Base-by-base conservation (phyloP, 202 grass and related monocot species). In the Brachypodium distachyon region DNA sequence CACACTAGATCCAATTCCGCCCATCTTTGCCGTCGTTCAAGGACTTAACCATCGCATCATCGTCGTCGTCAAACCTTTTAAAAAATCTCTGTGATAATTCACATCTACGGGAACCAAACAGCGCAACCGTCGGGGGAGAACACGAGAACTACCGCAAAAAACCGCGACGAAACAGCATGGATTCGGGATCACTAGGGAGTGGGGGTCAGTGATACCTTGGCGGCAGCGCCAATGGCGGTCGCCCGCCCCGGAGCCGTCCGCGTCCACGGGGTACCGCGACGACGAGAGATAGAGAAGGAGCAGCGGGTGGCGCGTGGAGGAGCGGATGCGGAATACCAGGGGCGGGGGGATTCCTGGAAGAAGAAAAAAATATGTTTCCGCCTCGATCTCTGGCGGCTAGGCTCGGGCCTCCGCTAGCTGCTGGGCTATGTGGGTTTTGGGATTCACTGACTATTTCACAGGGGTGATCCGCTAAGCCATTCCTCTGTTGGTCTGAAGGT, bases 401-500 rank as follows among this genome's bases (percentile, higher is more conserved):
- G n/a, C 33, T 36, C 33, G 33, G 33, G 33, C 33, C 33, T n/a
- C n/a, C n/a, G n/a, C n/a, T n/a, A n/a, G n/a, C n/a, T n/a, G n/a
- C 33, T 36, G 33, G 33, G 33, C 13, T 2, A 7, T 5, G 18
- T 22, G 7, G 48, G 8, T 18, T 31, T 0, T 29, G 55, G 5
- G 0, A 36, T 36, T 36, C 6, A 36, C 33, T 6, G 33, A 36
- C 33, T n/a, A n/a, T 17, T 32, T 17, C 6, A 3, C 6, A 2
- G 27, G 55, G 55, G 47, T 10, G 18, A 14, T 77, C 48, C 65
- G 73, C 54, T 75, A 48, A 65, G 55, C 46, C 29, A n/a, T n/a
- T n/a, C n/a, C n/a, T n/a, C 72, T 77, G 78, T 54, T 56, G 78
- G 78, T 28, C 85, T 72, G n/a, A n/a, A n/a, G n/a, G n/a, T n/a